Percentiles rank a stretch among this genome's conserved stretches.
Evolutionary conservation across 176 grass and related monocot species (phyloP).

Genomic region (Thinopyrum elongatum): DNA sequence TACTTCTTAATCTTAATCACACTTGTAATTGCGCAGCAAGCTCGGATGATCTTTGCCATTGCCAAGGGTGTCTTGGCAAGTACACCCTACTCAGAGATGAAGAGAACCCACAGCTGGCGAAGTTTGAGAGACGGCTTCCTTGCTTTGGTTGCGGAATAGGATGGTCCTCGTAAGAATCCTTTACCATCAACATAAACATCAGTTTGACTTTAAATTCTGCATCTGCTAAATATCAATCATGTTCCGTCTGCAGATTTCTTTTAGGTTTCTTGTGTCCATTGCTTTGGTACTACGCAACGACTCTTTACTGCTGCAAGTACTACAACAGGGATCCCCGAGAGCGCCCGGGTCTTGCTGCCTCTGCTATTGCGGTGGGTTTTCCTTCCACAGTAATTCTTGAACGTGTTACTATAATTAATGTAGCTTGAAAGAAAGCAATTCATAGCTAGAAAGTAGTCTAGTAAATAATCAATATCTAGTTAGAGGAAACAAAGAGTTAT

Average conservation of each 20-base stretch:
- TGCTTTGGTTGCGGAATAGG: conserved; percentile 95
- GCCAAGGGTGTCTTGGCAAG: conserved; percentile 59
- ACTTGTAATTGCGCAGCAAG: conserved; percentile 22
- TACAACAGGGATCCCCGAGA: conserved; percentile 92
- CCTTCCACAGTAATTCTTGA: neutral
- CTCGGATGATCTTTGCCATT: conserved; percentile 49
- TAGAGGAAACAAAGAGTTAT: neutral
- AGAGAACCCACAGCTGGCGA: conserved; percentile 78
- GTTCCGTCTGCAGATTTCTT: conserved; percentile 68
- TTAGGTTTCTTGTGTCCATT: conserved; percentile 92
- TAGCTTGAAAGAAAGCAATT: conserved; percentile 9
- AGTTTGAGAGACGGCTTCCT: conserved; percentile 80
- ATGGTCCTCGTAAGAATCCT: conserved; percentile 82
- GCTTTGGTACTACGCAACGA: conserved; percentile 75
- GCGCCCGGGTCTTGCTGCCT: conserved; percentile 84
- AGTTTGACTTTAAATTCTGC: conserved; percentile 1
- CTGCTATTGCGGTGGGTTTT: conserved; percentile 63
- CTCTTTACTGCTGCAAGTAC: conserved; percentile 73
- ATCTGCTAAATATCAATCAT: conserved; percentile 14
- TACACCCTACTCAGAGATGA: conserved; percentile 74
- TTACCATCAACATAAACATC: neutral
- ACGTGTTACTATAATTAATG: conserved; percentile 12
- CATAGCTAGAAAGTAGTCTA: neutral
- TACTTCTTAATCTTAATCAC: conserved; percentile 23
- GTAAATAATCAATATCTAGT: neutral